Evolutionary conservation across 305 asterid species (phyloP).

Genomic region (Nicotiana rustica): DNA sequence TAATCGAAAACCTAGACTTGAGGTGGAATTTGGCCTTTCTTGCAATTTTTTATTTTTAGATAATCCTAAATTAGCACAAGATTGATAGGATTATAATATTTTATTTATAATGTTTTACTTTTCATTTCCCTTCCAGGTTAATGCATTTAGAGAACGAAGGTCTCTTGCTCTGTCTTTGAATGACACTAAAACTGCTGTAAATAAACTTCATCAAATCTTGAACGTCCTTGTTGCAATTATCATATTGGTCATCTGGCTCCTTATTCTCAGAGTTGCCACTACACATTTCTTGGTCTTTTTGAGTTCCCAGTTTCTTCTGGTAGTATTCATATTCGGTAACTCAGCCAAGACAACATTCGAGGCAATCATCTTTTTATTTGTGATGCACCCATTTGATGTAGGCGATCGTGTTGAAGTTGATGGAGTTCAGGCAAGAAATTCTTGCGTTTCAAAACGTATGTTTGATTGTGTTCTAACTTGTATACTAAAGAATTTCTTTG

Average conservation of each 20-base stretch:
- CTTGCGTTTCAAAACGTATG: neutral
- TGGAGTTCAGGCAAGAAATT: slow-evolving; percentile 69
- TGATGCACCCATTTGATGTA: slow-evolving; percentile 92
- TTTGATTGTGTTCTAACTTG: neutral
- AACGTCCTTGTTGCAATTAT: slow-evolving; percentile 59
- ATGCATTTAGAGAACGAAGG: slow-evolving; percentile 77
- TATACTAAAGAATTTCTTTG: neutral
- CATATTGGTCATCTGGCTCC: slow-evolving; percentile 71
- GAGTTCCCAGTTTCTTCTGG: slow-evolving; percentile 79
- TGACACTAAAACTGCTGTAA: slow-evolving; percentile 91
- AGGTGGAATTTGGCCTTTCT: neutral
- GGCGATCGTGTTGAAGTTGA: slow-evolving; percentile 91
- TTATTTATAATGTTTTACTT: neutral
- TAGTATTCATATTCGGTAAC: slow-evolving; percentile 87
- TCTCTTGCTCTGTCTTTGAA: slow-evolving; percentile 82
- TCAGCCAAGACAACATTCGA: slow-evolving; percentile 85
- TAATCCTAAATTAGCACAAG: neutral
- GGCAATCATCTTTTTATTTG: slow-evolving; percentile 84
- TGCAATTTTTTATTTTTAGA: neutral
- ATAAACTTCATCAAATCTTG: slow-evolving; percentile 77
- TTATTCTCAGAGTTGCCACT: slow-evolving; percentile 75
- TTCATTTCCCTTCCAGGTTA: slow-evolving; percentile 54
- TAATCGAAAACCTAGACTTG: no score
- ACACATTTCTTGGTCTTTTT: slow-evolving; percentile 74
- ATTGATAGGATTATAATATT: neutral